Evolutionary conservation across 495 filamentous ascomycete species (phyloP), one percentile per base, ranked within the genome.

Genomic region (Podospora didyma): DNA sequence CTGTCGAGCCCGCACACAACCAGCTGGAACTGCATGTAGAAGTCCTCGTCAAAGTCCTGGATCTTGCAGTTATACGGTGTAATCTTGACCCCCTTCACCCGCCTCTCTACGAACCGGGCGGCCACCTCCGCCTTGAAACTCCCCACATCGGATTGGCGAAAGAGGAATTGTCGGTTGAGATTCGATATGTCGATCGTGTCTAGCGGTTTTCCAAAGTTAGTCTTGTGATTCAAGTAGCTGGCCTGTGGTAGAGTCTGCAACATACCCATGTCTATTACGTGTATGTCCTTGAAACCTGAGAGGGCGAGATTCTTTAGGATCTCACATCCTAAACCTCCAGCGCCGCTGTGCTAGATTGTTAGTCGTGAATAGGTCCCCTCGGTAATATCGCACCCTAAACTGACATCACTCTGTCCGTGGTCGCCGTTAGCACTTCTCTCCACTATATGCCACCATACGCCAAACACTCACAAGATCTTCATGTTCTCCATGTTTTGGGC

Each of bases 141-240:
- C 34, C 95, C 94, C 22, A 99, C 92, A 67, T 99, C 95, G 46
- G 83, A 76, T 62, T 92, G 79, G 17, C 95, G 90, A 71, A 99
- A 99, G 47, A 99, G 83, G 68, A 99, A 99, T 68, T 99, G 95
- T 21, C 95, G 86, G 70, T 99, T 99, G 46, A 99, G 81, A 72
- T 99, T 99, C 22, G 91, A 96, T 53, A 99, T 91, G 67, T 99
- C 95, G 69, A 99, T 99, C 6, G 92, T 97, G 60, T 89, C 92
- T 59, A n/a, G 31, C 47, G 22, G 20, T 31, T 41, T 14, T 12
- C 51, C 3, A n/a, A n/a, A n/a, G 21, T 47, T n/a, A 14, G 11
- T 31, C 28, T 22, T 4, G 26, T 21, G 4, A 6, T 7, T 6
- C 51, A 1, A 23, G 51, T 19, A 5, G 20, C 24, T n/a, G n/a